A percentile compares a stretch with the other conserved stretches of the same genome.
phyloP scores from a whole-genome alignment of 2,329 filamentous ascomycete genomes.

The Sordariomycetes sp. region DNA sequence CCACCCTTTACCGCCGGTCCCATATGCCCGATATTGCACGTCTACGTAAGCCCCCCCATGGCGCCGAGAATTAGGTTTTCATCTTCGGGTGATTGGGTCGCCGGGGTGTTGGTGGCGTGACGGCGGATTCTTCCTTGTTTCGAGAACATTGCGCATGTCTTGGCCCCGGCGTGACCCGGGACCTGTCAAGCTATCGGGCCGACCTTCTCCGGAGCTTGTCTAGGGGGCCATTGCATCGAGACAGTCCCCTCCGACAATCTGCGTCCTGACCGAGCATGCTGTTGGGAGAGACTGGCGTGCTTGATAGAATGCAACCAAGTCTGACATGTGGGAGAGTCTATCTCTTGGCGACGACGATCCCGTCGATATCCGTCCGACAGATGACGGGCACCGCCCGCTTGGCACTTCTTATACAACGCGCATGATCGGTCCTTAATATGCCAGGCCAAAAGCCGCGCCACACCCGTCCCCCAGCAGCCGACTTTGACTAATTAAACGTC shows the following conservation, averaged over 20 bases:
- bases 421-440: not conserved
- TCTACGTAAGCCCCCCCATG: conserved; percentile 1
- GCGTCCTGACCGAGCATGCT: no score
- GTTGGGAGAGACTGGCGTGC: no score
- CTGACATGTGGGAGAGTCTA: not conserved
- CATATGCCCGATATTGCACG: not conserved
- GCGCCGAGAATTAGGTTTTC: not conserved
- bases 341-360: not conserved
- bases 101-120: not conserved
- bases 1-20: not conserved
- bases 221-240: no score
- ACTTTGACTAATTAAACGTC: not conserved
- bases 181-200: not conserved
- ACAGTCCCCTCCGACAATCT: no score
- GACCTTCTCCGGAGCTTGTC: not conserved
- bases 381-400: not conserved
- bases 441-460: not conserved
- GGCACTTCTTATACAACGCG: not conserved
- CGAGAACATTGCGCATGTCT: not conserved
- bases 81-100: not conserved
- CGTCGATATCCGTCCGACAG: not conserved
- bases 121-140: not conserved
- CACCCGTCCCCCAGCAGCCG: not conserved
- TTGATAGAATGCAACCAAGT: no score
- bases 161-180: not conserved